Evolutionary conservation across 2,329 filamentous ascomycete species (phyloP).

Genomic region (Grosmannia serpens): DNA sequence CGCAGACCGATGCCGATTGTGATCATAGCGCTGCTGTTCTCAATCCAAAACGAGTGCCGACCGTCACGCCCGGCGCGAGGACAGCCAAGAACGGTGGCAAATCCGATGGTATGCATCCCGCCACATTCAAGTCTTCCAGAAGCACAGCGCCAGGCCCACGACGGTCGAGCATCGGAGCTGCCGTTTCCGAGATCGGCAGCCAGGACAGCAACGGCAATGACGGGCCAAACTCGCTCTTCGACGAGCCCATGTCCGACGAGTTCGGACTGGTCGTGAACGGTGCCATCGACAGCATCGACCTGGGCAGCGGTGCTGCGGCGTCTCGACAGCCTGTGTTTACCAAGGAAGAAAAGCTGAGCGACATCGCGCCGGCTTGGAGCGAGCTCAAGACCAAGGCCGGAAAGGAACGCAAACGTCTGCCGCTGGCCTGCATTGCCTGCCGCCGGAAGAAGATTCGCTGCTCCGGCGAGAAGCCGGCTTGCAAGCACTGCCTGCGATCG

Average conservation of each 20-base stretch:
- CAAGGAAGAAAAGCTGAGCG: slow-evolving; percentile 46
- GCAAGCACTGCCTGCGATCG: slow-evolving; percentile 88
- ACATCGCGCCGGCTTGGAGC: slow-evolving; percentile 54
- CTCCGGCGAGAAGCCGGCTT: slow-evolving; percentile 93
- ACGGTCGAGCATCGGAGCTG: slow-evolving; percentile 2
- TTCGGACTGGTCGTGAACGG: slow-evolving; percentile 39
- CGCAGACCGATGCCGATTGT: background rate
- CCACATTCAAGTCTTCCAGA: background rate
- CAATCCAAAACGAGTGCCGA: background rate
- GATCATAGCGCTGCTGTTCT: background rate
- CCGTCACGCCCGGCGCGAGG: background rate
- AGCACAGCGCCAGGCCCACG: background rate
- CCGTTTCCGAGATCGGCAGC: slow-evolving; percentile 30
- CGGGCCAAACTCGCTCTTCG: slow-evolving; percentile 32
- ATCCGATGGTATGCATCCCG: background rate
- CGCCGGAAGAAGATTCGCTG: slow-evolving; percentile 96
- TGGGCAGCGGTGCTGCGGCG: slow-evolving; percentile 11
- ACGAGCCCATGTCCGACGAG: slow-evolving; percentile 45
- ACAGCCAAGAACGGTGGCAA: background rate
- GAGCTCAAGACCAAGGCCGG: slow-evolving; percentile 85
- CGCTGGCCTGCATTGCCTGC: slow-evolving; percentile 90
- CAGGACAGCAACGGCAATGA: slow-evolving; percentile 29
- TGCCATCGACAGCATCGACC: slow-evolving; percentile 40
- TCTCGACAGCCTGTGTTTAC: slow-evolving; percentile 10
- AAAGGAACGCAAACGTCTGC: slow-evolving; percentile 87